Conservation (phyloP, 2,329 filamentous ascomycete species). For the Cladosporium sp. region DNA sequence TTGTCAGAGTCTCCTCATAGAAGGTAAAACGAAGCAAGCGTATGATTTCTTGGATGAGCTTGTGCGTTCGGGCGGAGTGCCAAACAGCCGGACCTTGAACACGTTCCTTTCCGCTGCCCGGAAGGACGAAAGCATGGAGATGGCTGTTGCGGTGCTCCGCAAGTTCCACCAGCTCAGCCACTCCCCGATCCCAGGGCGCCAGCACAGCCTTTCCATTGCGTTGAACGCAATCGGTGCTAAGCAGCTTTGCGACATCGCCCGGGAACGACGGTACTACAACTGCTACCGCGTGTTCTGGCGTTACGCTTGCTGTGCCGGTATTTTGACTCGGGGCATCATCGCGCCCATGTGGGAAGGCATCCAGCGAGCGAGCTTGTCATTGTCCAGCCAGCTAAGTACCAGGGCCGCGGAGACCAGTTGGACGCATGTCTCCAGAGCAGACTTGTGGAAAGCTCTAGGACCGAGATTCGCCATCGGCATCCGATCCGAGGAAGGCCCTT, state of each 20-base stretch:
- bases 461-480: constrained; percentile 23
- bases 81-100: constrained; percentile 19
- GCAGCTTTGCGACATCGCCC: constrained; percentile 17
- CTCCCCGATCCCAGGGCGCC: not conserved
- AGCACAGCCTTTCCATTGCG: not conserved
- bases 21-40: constrained; percentile 19
- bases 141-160: constrained; percentile 16
- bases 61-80: constrained; percentile 8
- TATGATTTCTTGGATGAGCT: constrained; percentile 17
- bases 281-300: constrained; percentile 29
- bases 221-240: not conserved
- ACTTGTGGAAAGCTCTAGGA: constrained; percentile 17
- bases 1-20: constrained; percentile 17
- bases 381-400: not conserved
- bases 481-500: not conserved
- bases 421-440: not conserved
- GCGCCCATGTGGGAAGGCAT: not conserved
- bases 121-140: constrained; percentile 12
- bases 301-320: constrained; percentile 26
- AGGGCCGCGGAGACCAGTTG: not conserved
- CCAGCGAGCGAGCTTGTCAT: not conserved
- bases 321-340: constrained; percentile 14
- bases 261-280: constrained; percentile 21
- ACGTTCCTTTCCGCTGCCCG: constrained; percentile 21
- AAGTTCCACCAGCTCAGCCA: constrained; percentile 9